These are phyloP conservation scores for Blastomyces emzantsi DNA, from an alignment of 2,329 filamentous ascomycete genomes.

Conservation along the genomic window DNA sequence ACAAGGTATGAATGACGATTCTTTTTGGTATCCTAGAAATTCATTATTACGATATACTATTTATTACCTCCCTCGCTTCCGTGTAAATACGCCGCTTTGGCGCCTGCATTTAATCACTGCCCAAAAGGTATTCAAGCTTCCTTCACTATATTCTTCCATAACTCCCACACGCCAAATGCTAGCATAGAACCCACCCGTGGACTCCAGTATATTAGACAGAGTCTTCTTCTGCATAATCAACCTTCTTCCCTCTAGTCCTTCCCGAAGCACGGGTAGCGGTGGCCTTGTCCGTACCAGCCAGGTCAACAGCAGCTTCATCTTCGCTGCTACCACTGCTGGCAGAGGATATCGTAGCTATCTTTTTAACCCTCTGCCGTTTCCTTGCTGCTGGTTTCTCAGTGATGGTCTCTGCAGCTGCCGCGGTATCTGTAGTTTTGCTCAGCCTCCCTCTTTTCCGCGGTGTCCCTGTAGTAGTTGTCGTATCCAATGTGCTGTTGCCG, in stretches of 20 bases:
- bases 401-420: neutral
- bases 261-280: neutral
- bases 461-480: neutral
- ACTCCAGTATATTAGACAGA: neutral
- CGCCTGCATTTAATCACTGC: neutral
- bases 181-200: neutral
- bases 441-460: neutral
- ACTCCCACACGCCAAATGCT: neutral
- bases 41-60: neutral
- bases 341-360: neutral
- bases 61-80: neutral
- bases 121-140: neutral
- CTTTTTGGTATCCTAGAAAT: neutral
- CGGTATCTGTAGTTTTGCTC: neutral
- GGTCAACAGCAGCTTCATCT: neutral
- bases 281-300: neutral
- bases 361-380: conserved; percentile 2
- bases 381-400: neutral
- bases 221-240: conserved; percentile 8
- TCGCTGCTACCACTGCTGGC: neutral
- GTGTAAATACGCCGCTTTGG: neutral
- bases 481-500: neutral
- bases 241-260: conserved; percentile 7
- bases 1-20: neutral
- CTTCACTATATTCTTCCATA: neutral